Conservation (phyloP, 805 yeast genomes). For the Kodamaea kaohsiungensis region DNA sequence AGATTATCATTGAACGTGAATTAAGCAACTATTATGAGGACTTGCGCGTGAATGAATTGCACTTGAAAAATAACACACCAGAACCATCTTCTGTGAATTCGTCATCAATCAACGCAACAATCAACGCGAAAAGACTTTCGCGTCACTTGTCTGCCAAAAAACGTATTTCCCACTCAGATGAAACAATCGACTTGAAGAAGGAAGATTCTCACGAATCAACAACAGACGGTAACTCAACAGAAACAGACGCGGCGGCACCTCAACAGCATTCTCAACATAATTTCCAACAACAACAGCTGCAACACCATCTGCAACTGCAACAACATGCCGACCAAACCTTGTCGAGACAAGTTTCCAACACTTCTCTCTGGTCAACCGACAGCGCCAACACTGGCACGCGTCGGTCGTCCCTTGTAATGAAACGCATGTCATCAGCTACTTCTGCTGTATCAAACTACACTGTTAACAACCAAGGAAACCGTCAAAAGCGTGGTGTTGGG, state of each 20-base stretch:
- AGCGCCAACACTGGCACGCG: slow-evolving; percentile 16
- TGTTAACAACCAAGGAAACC: slow-evolving; percentile 16
- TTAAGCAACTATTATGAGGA: slow-evolving; percentile 47
- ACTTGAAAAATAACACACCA: slow-evolving; percentile 28
- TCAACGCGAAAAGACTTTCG: slow-evolving; percentile 10
- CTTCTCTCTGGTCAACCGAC: slow-evolving; percentile 42
- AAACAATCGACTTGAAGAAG: slow-evolving; percentile 4
- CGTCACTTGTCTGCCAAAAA: slow-evolving; percentile 12
- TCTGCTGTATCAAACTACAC: slow-evolving; percentile 30
- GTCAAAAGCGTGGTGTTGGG: slow-evolving; percentile 30
- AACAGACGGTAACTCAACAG: slow-evolving; percentile 1
- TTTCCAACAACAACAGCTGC: neutral
- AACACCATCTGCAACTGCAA: neutral
- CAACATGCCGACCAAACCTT: slow-evolving; percentile 8
- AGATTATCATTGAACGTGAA: slow-evolving; percentile 46
- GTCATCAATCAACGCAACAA: slow-evolving; percentile 1
- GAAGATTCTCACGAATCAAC: slow-evolving; percentile 2
- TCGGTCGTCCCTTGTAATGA: slow-evolving; percentile 30
- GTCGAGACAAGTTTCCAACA: slow-evolving; percentile 28
- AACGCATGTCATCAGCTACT: slow-evolving; percentile 29
- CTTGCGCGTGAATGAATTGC: slow-evolving; percentile 38
- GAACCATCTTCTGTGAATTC: slow-evolving; percentile 5
- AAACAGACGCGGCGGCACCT: neutral
- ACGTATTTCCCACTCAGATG: slow-evolving; percentile 3
- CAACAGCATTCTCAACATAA: neutral